Evolutionary conservation across 1,284 basidiomycete genomes (phyloP), one percentile per base, ranked within the genome.

Genomic region (Rhodotorula sp.): DNA sequence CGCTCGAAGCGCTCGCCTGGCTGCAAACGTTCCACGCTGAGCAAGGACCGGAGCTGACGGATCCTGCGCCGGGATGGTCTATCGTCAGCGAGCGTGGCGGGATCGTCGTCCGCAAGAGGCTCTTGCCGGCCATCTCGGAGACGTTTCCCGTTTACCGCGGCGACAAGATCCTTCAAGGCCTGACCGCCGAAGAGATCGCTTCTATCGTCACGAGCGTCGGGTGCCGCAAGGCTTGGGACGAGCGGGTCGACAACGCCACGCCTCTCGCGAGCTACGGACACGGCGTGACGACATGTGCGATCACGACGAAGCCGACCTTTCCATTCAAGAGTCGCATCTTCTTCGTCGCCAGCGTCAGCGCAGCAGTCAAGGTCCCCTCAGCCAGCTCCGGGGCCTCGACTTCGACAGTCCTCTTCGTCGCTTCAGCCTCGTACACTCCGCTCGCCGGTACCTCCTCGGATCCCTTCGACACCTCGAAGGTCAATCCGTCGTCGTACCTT

Each of bases 241-340:
- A 92, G 69, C 84, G 88, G 48, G 87, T 92, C 76, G 90, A 89
- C 70, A 87, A 86, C 20, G 86, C 85, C 2, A 83, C 82, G 15
- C 80, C 88, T 1, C 83, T 99, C 24, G 89, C 95, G 79, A 86
- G 88, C 44, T 97, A 90, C 78, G 92, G 92, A 2, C 86, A 88
- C 17, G 89, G 88, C 34, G 87, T 88, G 34, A 90, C 89, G 0
- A 84, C 86, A 2, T 57, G 71, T n/a, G 67, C 69, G 0, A 73
- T 81, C 58, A 79, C 78, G 20, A 79, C 81, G 39, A 78, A 77
- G 59, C 73, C 78, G n/a, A 62, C 66, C 24, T 78, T 98, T 78
- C 93, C 93, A 4, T 97, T 97, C 82, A 86, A 92, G 62, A 92
- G 93, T 74, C 85, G 96, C 53, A 90, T 90, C 4, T 91, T 97